These are phyloP conservation scores for Erythrobasidium hasegawianum DNA, from an alignment of 1,284 basidiomycete species.

Conservation along the genomic window DNA sequence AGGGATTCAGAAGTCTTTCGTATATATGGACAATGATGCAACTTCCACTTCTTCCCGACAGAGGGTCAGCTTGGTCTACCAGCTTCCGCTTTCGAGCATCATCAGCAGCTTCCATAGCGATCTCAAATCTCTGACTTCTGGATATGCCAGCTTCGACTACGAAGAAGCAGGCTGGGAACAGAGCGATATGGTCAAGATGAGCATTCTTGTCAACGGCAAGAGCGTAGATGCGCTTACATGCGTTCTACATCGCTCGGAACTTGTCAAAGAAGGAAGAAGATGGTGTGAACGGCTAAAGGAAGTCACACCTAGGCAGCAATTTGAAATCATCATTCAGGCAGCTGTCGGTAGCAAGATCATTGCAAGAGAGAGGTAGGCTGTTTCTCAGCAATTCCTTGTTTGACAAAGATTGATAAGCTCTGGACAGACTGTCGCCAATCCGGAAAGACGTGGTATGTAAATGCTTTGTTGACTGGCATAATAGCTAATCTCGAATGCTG, in stretches of 20 bases:
- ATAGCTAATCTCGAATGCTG: conserved; percentile 3
- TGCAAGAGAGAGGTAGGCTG: conserved; percentile 75
- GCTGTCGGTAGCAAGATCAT: conserved; percentile 78
- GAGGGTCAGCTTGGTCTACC: conserved; percentile 73
- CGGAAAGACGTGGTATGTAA: conserved; percentile 82
- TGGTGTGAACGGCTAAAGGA: conserved; percentile 86
- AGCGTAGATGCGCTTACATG: conserved; percentile 84
- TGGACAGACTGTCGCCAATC: conserved; percentile 64
- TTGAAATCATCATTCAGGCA: conserved; percentile 65
- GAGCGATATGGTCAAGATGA: conserved; percentile 78
- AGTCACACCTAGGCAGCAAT: conserved; percentile 86
- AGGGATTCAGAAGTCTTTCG: conserved; percentile 42
- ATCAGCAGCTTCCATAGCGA: conserved; percentile 91
- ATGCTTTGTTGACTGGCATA: conserved; percentile 46
- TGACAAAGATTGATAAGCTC: background rate
- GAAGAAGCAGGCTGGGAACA: conserved; percentile 83
- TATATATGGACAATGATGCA: conserved; percentile 39
- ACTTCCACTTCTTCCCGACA: conserved; percentile 39
- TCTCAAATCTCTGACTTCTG: conserved; percentile 58
- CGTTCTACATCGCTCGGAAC: conserved; percentile 66
- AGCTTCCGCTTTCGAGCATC: conserved; percentile 67
- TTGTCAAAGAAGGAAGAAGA: conserved; percentile 65
- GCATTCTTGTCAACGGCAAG: conserved; percentile 77
- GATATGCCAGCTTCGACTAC: conserved; percentile 55
- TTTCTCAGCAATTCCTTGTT: no score